Evolutionary conservation across 2,329 filamentous ascomycete genomes (phyloP), one percentile per base, ranked within the genome.

Genomic region (Tolypocladium endophyticum): DNA sequence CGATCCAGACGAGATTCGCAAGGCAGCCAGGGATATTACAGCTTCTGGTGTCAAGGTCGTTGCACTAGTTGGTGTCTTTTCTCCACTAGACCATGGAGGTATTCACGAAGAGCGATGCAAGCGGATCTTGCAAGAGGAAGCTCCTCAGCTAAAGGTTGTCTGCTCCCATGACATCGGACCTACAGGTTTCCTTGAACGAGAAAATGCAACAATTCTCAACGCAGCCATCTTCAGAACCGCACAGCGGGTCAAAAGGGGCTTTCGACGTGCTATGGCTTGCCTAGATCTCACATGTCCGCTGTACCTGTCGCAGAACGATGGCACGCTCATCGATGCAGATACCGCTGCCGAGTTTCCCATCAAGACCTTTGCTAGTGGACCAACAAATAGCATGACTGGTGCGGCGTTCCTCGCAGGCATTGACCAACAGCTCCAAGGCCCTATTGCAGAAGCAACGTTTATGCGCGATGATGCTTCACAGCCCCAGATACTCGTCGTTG

Each of bases 131-230:
- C 68, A 71, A 0, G 61, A 74, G 4, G 69, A 70, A 14, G 66
- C 66, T 5, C 75, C 77, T 1, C 63, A 62, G 5, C 62, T 77
- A 0, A 66, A 69, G 1, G 69, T 79, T 0, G 74, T 78, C 0
- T 78, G 74, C 61, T 78, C 77, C 0, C 72, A 75, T 41, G 69
- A 74, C 30, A 75, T 80, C 23, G 77, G 75, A 0, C 73, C 73
- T 2, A 74, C 75, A 0, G 79, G 79, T 0, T 65, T 79, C 0
- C 62, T 79, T 14, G 74, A 76, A 62, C 62, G 81, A 23, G 81
- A 83, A 64, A 83, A 83, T 68, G 80, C 81, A 5, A 78, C 79
- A 2, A 81, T 83, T 25, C 72, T 83, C 55, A 83, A 83, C 59
- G 80, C 80, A 2, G 76, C 80, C 8, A 78, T 83, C 55, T 70